Base-by-base conservation (phyloP, 768 basidiomycete genomes). In the Suillus clintonianus region DNA sequence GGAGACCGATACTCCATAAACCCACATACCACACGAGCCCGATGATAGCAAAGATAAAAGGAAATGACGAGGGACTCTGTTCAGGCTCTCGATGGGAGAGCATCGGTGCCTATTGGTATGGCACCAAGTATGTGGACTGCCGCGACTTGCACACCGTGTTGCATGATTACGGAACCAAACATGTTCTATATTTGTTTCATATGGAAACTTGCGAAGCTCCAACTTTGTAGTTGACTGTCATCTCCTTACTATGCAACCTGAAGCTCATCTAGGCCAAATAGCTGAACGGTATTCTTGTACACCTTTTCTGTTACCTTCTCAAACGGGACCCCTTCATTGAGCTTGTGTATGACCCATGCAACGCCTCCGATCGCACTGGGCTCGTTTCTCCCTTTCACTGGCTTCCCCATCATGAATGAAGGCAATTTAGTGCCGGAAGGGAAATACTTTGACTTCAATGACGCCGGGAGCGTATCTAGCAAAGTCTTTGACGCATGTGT, bases 351-450 rank as follows among this genome's bases (percentile, higher is more conserved):
- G 13, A 91, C 85, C 86, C 89, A 92, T 24, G 90, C 93, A 11
- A 94, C 86, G 30, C 82, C 83, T 7, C 88, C 89, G 27, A 89
- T 83, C 2, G 83, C 77, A 41, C 74, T 77, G 4, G 92, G 91
- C 69, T 94, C 93, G 68, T 89, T 92, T 47, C 93, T 80, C 4
- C 91, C 90, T 75, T 93, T 94, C 48, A 92, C 87, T 3, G 85
- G 78, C 64, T 82, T 84, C 0, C 87, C 89, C 11, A 68, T 67
- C 27, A 81, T 77, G 70, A 89, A 92, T 1, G 81, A 80, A 61
- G 91, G 87, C 2, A 86, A 81, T 60, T 85, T 83, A 36, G 79
- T 82, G 3, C 81, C 74, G 1, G 74, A 73, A 1, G 88, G 86
- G 62, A 85, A 80, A 72, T 85, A 91, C 15, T 82, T 68, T 2